Conservation (phyloP, 192 early-diverging fungal genomes). For the Rhizophagus clarus region DNA sequence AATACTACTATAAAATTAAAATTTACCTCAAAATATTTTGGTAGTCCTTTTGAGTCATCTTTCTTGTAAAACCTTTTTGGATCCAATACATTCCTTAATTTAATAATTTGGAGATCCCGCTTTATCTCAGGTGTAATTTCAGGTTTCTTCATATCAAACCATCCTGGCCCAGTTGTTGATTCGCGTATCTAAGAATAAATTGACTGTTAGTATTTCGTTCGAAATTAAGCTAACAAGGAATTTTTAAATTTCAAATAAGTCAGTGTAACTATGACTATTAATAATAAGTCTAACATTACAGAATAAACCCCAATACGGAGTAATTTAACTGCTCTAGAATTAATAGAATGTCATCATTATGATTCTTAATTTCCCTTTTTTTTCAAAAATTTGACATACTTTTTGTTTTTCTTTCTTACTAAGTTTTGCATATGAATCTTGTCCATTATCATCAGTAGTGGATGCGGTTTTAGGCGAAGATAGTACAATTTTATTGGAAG, state of each 20-base stretch:
- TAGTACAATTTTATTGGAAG: not conserved
- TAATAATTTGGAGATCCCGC: constrained; percentile 85
- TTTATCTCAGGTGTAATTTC: constrained; percentile 87
- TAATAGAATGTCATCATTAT: not conserved
- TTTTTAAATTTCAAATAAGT: constrained; percentile 6
- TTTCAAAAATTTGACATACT: not conserved
- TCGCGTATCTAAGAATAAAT: constrained; percentile 13
- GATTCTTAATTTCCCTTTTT: not conserved
- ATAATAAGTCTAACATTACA: constrained; percentile 11
- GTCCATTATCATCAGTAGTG: not conserved
- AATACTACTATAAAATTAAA: not conserved
- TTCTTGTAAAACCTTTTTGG: constrained; percentile 93
- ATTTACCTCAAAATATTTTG: constrained; percentile 88
- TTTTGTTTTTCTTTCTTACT: not conserved
- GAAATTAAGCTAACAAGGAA: not conserved
- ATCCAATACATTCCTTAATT: constrained; percentile 85
- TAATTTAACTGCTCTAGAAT: constrained; percentile 14
- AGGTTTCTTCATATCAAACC: constrained; percentile 91
- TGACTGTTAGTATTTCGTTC: not conserved
- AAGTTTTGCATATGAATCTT: not conserved
- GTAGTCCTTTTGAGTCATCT: constrained; percentile 61
- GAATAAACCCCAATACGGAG: not conserved
- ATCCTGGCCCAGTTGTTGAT: constrained; percentile 47
- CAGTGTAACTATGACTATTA: constrained; percentile 32
- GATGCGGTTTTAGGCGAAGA: not conserved